These are phyloP conservation scores for Micractinium conductrix DNA, from an alignment of 139 green algal genomes.

Conservation along the genomic window DNA sequence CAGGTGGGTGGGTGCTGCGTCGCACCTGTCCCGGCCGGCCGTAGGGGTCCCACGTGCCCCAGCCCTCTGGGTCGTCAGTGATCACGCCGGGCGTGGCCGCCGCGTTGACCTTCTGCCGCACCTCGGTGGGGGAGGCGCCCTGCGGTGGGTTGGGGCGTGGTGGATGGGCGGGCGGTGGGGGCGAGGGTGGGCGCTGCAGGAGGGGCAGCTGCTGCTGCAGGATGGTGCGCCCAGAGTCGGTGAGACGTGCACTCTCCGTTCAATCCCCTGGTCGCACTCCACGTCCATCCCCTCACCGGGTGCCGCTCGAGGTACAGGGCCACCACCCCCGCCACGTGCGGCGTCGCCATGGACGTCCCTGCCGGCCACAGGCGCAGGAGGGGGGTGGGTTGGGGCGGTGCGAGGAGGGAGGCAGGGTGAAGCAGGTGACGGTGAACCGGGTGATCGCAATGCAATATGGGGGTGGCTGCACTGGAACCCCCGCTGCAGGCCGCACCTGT, in stretches of 20 bases:
- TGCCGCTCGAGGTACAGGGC: conserved; percentile 62
- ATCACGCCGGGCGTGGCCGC: conserved; percentile 27
- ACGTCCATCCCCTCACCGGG: conserved; percentile 27
- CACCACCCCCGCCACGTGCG: conserved; percentile 66
- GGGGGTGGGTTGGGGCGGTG: no score
- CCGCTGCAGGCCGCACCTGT: no score
- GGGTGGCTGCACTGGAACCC: no score
- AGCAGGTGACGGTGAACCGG: no score
- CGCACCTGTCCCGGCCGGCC: no score
- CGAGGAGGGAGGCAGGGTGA: no score
- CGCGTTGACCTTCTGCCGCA: conserved; percentile 53
- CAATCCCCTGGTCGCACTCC: neutral
- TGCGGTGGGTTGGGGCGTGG: conserved; percentile 6
- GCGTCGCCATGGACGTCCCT: conserved; percentile 64
- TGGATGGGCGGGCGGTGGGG: no score
- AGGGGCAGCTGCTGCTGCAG: neutral
- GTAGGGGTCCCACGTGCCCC: conserved; percentile 48
- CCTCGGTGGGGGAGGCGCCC: conserved; percentile 53
- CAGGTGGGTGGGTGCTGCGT: no score
- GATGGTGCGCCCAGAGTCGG: neutral
- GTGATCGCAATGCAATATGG: no score
- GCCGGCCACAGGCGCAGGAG: no score
- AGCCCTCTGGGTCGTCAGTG: conserved; percentile 48
- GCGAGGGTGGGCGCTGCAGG: no score
- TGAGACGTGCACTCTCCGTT: neutral